Percentiles rank a stretch among this genome's conserved stretches.
phyloP scores from a whole-genome alignment of 352 stramenopile species.

The Globisporangium polare region DNA sequence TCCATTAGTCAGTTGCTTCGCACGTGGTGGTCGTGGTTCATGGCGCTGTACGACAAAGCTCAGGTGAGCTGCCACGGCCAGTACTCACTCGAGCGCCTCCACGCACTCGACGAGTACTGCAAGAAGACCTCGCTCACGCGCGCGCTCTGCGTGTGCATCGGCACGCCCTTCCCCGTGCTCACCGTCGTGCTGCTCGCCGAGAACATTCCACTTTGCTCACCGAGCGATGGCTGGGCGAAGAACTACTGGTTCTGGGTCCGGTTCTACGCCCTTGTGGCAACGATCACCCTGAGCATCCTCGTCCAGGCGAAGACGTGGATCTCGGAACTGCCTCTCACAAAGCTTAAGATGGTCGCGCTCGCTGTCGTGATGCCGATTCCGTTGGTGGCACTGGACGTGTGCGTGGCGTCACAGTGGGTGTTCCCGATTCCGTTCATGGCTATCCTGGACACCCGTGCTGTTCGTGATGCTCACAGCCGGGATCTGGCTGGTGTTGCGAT shows the following conservation, averaged over 20 bases:
- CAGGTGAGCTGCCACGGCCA: conserved; percentile 29
- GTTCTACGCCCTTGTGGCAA: not conserved
- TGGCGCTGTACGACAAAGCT: not conserved
- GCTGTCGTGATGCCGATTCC: not conserved
- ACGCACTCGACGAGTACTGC: conserved; percentile 33
- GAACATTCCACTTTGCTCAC: conserved; percentile 19
- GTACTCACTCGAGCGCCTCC: conserved; percentile 36
- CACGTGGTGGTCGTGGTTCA: not conserved
- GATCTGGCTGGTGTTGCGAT: conserved; percentile 11
- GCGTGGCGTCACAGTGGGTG: conserved; percentile 18
- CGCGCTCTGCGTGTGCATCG: conserved; percentile 7
- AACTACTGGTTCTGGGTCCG: conserved; percentile 12
- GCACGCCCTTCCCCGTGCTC: conserved; percentile 21
- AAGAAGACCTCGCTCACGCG: not conserved
- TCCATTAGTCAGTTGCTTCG: not conserved
- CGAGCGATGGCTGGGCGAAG: conserved; percentile 3
- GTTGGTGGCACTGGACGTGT: not conserved
- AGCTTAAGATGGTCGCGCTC: not conserved
- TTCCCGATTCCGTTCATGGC: conserved; percentile 40
- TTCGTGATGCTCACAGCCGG: conserved; percentile 17
- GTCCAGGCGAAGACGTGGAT: not conserved
- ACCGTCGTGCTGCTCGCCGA: conserved; percentile 21
- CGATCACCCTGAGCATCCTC: conserved; percentile 5
- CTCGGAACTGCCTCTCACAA: not conserved
- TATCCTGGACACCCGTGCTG: conserved; percentile 13